These are phyloP conservation scores for Aspergillus sp. DNA, from an alignment of 2,329 filamentous ascomycete genomes.

Conservation along the genomic window DNA sequence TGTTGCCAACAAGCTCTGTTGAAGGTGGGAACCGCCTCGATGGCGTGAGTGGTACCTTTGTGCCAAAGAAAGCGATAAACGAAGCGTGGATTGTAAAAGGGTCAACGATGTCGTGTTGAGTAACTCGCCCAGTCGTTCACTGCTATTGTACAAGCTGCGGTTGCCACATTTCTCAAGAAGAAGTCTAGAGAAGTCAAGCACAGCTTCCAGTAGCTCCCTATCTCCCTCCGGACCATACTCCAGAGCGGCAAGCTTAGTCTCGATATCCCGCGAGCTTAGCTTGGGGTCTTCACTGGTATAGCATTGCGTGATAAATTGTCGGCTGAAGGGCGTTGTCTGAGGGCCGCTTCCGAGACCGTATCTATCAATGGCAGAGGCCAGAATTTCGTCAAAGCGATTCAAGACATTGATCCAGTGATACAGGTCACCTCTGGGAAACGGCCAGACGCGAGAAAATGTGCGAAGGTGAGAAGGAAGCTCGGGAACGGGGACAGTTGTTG, in stretches of 20 bases:
- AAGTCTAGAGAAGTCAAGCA: constrained; percentile 83
- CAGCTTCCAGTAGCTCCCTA: constrained; percentile 71
- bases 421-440: constrained; percentile 89
- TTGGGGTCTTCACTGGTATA: constrained; percentile 62
- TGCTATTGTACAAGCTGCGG: constrained; percentile 93
- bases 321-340: constrained; percentile 72
- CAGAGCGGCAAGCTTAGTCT: constrained; percentile 56
- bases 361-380: constrained; percentile 76
- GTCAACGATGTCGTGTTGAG: constrained; percentile 82
- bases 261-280: constrained; percentile 53
- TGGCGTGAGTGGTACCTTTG: constrained; percentile 91
- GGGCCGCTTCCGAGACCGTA: constrained; percentile 80
- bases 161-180: constrained; percentile 95
- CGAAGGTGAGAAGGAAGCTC: constrained; percentile 74
- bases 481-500: constrained; percentile 64
- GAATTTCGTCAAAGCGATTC: constrained; percentile 87
- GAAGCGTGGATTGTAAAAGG: constrained; percentile 74
- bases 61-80: constrained; percentile 80
- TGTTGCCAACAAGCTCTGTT: constrained; percentile 72
- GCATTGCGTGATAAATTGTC: constrained; percentile 33
- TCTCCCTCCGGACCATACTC: constrained; percentile 76
- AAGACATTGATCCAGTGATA: constrained; percentile 97
- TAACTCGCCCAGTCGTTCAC: constrained; percentile 81
- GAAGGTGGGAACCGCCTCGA: constrained; percentile 68
- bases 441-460: constrained; percentile 86